phyloP scores from a whole-genome alignment of 768 basidiomycete species.

The Artomyces pyxidatus region DNA sequence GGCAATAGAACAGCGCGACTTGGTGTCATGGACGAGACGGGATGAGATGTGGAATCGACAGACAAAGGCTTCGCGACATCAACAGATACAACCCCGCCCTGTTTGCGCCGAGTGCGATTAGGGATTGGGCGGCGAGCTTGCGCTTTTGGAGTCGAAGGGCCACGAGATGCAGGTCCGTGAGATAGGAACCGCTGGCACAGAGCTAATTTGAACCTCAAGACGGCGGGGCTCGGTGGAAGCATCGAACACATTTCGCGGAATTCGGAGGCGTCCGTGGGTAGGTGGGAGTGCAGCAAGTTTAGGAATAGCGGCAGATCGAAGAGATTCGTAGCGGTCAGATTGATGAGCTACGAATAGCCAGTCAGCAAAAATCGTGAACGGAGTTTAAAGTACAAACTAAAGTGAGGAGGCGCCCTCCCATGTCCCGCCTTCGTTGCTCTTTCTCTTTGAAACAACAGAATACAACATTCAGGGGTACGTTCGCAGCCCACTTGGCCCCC shows the following conservation, averaged over 20 bases:
- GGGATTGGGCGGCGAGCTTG: slow-evolving; percentile 21
- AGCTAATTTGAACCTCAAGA: slow-evolving; percentile 22
- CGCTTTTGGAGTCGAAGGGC: slow-evolving; percentile 8
- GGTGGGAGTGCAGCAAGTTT: slow-evolving; percentile 21
- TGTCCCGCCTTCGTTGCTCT: slow-evolving; percentile 10
- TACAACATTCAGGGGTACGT: slow-evolving; percentile 39
- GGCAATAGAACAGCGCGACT: slow-evolving; percentile 9
- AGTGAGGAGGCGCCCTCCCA: slow-evolving; percentile 23
- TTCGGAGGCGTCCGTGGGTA: slow-evolving; percentile 16
- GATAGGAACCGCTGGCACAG: slow-evolving; percentile 22
- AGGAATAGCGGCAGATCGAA: slow-evolving; percentile 26
- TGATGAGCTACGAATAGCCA: slow-evolving; percentile 22
- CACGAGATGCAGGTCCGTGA: not conserved
- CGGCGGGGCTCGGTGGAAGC: slow-evolving; percentile 18
- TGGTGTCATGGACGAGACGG: not conserved
- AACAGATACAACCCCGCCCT: too few species aligned
- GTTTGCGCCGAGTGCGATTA: too few species aligned
- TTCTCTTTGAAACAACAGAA: slow-evolving; percentile 23
- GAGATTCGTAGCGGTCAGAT: slow-evolving; percentile 24
- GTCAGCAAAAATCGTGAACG: not conserved
- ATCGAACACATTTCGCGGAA: slow-evolving; percentile 18
- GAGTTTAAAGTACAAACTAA: slow-evolving; percentile 20
- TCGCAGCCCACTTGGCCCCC: slow-evolving; percentile 48
- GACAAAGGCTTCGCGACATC: too few species aligned
- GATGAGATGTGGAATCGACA: not conserved